A percentile compares a stretch with the other conserved stretches of the same genome.
These are phyloP conservation scores for Solanum habrochaites DNA, from an alignment of 257 asterid species.

Conservation along the genomic window DNA sequence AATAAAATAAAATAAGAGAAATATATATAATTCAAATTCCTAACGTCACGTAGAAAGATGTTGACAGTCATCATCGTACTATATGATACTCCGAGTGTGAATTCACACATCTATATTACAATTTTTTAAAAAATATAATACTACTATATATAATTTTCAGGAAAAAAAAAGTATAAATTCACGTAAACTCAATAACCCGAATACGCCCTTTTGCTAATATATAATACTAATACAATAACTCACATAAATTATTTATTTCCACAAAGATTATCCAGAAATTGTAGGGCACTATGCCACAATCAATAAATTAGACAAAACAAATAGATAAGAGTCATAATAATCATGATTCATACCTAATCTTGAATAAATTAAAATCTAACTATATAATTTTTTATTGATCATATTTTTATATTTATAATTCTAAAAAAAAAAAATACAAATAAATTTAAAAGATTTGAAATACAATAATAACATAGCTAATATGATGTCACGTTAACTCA, in stretches of 20 bases:
- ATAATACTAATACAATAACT: not conserved
- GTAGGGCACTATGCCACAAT: not conserved
- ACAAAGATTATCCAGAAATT: not conserved
- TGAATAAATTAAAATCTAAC: not conserved
- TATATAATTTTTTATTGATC: not conserved
- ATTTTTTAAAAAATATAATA: too few relatives aligned
- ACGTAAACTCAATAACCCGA: accelerated
- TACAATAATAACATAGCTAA: not conserved
- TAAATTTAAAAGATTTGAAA: not conserved
- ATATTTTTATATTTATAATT: accelerated
- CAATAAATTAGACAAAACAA: not conserved
- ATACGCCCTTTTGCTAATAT: not conserved
- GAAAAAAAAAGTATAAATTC: accelerated
- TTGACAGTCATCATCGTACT: accelerated
- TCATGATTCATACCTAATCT: too few relatives aligned
- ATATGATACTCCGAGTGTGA: too few relatives aligned
- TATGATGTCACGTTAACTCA: accelerated
- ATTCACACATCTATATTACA: too few relatives aligned
- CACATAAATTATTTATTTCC: not conserved
- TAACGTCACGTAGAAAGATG: accelerated
- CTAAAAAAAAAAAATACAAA: not conserved
- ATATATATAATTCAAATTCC: too few relatives aligned
- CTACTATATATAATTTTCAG: too few relatives aligned
- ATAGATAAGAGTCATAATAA: not conserved
- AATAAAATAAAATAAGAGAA: too few relatives aligned